These are phyloP conservation scores for Phytophthora crassamura DNA, from an alignment of 352 stramenopile genomes.

Conservation along the genomic window DNA sequence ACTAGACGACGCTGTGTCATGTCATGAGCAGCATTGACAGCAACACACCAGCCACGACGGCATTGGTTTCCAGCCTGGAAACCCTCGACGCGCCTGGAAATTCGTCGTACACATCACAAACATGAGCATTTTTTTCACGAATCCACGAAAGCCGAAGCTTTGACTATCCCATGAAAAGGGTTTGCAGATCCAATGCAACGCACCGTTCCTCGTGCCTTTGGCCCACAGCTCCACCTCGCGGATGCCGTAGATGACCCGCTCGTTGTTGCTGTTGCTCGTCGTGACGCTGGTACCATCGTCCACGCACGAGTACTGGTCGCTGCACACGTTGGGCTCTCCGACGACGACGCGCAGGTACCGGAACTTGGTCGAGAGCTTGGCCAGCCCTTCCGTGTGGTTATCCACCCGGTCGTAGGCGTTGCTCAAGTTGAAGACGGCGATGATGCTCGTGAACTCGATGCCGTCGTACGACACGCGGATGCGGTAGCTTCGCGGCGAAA, in stretches of 20 bases:
- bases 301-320: constrained; percentile 45
- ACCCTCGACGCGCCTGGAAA: constrained; percentile 14
- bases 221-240: constrained; percentile 82
- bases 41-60: background rate
- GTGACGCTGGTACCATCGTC: constrained; percentile 34
- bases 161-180: too few relatives aligned
- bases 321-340: constrained; percentile 55
- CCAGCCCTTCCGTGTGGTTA: constrained; percentile 53
- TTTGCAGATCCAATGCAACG: background rate
- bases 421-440: constrained; percentile 46
- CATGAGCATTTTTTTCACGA: constrained; percentile 13
- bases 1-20: constrained; percentile 2
- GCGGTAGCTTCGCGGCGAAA: constrained; percentile 61
- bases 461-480: constrained; percentile 71
- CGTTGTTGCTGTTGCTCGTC: constrained; percentile 43
- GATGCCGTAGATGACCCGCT: constrained; percentile 81
- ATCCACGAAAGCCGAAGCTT: constrained; percentile 1
- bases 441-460: constrained; percentile 66
- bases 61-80: background rate
- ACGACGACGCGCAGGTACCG: constrained; percentile 65
- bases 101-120: constrained; percentile 9
- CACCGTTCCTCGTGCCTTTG: constrained; percentile 57
- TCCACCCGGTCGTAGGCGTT: constrained; percentile 77
- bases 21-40: constrained; percentile 10
- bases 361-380: constrained; percentile 54